A percentile compares a stretch with the other conserved stretches of the same genome.
phyloP scores from a whole-genome alignment of 2,329 filamentous ascomycete genomes.

The Alternaria tenuissima region DNA sequence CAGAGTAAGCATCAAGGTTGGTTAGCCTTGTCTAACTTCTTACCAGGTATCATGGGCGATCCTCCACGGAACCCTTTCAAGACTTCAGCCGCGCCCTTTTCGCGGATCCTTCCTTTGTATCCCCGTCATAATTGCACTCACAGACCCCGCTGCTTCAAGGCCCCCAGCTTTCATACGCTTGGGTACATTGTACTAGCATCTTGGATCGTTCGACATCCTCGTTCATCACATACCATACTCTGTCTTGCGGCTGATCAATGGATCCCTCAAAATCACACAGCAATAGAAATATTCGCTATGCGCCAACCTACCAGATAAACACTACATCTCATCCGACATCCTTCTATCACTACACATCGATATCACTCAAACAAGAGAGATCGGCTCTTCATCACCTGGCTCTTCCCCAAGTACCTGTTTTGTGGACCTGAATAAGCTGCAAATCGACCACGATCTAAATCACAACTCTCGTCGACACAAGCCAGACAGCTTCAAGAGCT shows the following conservation, averaged over 20 bases:
- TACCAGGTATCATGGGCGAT: not conserved
- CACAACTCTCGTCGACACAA: not conserved
- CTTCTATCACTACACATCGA: not conserved
- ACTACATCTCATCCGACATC: not conserved
- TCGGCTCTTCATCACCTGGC: not conserved
- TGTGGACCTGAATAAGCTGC: not conserved
- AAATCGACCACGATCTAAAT: not conserved
- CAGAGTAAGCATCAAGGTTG: not conserved
- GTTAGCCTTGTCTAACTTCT: not conserved
- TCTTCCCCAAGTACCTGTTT: not conserved
- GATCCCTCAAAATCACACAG: constrained; percentile 19
- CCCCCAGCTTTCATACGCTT: constrained; percentile 28
- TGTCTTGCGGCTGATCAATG: constrained; percentile 24
- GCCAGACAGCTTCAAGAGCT: not conserved
- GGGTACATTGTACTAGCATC: constrained; percentile 31
- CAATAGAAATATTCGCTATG: constrained; percentile 32
- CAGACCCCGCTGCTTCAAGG: constrained; percentile 16
- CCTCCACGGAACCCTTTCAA: not conserved
- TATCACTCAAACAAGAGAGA: not conserved
- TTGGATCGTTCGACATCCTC: constrained; percentile 26
- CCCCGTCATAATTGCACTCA: not conserved
- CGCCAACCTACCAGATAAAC: not conserved
- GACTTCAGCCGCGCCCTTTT: constrained; percentile 1
- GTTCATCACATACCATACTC: constrained; percentile 16
- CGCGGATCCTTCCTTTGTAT: not conserved